Evolutionary conservation across 306 rosid genomes (phyloP), one percentile per base, ranked within the genome.

Genomic region (Rosa lucieae): DNA sequence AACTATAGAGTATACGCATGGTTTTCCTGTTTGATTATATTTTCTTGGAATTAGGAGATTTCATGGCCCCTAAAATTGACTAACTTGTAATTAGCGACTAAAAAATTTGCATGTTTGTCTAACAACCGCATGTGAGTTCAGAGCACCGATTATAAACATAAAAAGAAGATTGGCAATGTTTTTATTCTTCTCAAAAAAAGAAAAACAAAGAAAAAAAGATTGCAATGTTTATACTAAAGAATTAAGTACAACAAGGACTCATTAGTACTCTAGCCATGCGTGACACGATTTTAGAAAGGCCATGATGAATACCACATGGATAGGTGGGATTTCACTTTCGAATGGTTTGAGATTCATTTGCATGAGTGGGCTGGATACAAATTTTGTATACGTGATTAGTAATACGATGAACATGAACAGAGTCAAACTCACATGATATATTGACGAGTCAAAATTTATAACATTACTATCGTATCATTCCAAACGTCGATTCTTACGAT

Each of bases 181-280:
- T 15, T 26, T 26, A 0, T 26, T 26, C 29, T 26, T 26, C 29
- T 26, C 29, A 26, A 26, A 26, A 26, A 26, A 26, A 26, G 29
- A 26, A 26, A 26, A 26, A 26, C 29, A 26, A 26, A 26, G 29
- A 26, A 26, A 26, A 26, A 26, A 26, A 26, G 29, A 26, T 26
- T 26, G 4, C 20, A 49, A 1, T 71, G 5, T 48, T 13, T 15
- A 74, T 74, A 46, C 29, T 44, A 32, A 32, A 48, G 5, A 48
- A 72, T 61, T 18, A 61, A 46, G 79, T 61, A 75, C 59, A 61
- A 39, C 71, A 61, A 75, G 29, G 59, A 61, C 71, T 75, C 9
- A 61, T 75, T 46, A 75, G 71, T 75, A 46, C 12, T 29, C 71
- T 62, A 61, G 20, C 71, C 66, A 61, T 17, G 59, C 79, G 70